phyloP scores from a whole-genome alignment of 257 asterid genomes.

The Salvia splendens region DNA sequence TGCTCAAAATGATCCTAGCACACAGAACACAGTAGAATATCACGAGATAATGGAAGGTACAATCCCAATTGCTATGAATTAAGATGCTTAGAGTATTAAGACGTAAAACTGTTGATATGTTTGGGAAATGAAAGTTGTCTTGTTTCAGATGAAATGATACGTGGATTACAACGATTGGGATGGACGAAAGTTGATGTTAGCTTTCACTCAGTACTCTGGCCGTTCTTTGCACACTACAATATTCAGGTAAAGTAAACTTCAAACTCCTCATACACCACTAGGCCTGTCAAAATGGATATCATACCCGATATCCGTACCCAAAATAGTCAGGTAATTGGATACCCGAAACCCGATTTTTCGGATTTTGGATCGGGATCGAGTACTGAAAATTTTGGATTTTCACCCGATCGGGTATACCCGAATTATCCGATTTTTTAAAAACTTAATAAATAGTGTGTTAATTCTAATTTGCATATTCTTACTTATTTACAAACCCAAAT shows the following conservation, averaged over 20 bases:
- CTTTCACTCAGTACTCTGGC: constrained; percentile 79
- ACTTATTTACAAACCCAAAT: no score
- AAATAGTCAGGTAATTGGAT: no score
- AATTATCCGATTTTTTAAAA: no score
- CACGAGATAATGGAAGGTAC: constrained; percentile 91
- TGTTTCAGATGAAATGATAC: constrained; percentile 75
- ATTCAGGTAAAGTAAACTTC: constrained; percentile 58
- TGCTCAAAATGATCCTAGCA: constrained; percentile 69
- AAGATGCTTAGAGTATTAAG: background rate
- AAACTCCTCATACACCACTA: background rate
- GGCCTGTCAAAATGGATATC: no score
- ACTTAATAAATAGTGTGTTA: no score
- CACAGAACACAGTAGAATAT: constrained; percentile 57
- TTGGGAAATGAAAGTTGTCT: constrained; percentile 18
- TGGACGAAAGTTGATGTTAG: constrained; percentile 90
- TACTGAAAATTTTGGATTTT: no score
- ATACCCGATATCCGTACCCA: no score
- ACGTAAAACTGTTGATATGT: background rate
- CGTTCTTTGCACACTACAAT: constrained; percentile 86
- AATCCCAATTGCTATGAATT: background rate
- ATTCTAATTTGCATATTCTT: no score
- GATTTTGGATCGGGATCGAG: no score
- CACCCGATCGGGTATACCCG: no score
- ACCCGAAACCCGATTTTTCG: no score
- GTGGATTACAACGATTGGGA: constrained; percentile 75